Conservation (phyloP, 345 rosid genomes). For the Aquilaria yunnanensis region DNA sequence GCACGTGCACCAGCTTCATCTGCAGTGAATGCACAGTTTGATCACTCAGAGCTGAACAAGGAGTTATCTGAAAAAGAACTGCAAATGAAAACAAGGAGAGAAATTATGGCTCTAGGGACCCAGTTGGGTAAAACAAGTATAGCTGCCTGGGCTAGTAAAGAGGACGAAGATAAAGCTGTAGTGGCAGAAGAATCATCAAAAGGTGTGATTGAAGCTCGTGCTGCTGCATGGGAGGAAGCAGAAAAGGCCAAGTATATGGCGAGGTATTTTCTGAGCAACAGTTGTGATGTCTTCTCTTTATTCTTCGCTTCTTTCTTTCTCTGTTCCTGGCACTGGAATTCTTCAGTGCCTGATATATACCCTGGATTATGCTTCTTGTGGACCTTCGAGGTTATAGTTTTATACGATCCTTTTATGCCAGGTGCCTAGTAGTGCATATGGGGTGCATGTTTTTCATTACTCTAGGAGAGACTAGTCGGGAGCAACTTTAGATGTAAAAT, state of each 20-base stretch:
- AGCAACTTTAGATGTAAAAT: too few species aligned
- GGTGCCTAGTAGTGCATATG: too few species aligned
- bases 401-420: too few species aligned
- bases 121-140: slow-evolving; percentile 85
- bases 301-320: background rate
- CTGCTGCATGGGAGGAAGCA: slow-evolving; percentile 87
- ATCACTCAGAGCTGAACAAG: slow-evolving; percentile 21
- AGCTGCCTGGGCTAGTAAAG: slow-evolving; percentile 96
- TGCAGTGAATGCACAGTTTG: slow-evolving; percentile 21
- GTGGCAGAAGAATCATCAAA: slow-evolving; percentile 35
- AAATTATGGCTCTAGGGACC: slow-evolving; percentile 73
- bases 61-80: slow-evolving; percentile 67
- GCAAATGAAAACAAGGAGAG: slow-evolving; percentile 78
- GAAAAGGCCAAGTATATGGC: slow-evolving; percentile 89
- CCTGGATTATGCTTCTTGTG: too few species aligned
- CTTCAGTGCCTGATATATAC: too few species aligned
- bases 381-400: too few species aligned
- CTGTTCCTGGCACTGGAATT: background rate
- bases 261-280: slow-evolving; percentile 41
- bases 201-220: slow-evolving; percentile 62
- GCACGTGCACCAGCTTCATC: slow-evolving; percentile 35
- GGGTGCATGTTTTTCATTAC: too few species aligned
- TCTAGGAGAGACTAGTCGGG: too few species aligned
- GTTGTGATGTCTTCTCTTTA: background rate
- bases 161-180: slow-evolving; percentile 60